Evolutionary conservation across 2,329 filamentous ascomycete genomes (phyloP), one percentile per base, ranked within the genome.

Genomic region (Xylaria polymorpha): DNA sequence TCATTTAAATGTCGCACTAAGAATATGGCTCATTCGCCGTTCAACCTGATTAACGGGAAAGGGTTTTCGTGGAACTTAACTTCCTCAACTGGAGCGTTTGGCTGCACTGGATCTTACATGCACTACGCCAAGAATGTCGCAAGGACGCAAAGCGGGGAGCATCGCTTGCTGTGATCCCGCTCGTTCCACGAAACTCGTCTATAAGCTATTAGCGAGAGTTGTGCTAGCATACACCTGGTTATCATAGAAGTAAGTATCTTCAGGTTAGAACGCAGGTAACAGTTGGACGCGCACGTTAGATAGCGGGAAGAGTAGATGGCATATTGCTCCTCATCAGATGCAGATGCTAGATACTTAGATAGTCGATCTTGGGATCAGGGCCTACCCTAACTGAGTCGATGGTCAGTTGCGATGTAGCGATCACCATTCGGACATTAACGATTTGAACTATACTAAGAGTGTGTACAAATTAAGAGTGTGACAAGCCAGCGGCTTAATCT

Each of bases 161-260:
- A 57, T 64, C 18, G 37, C 57, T 53, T 43, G 35, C 41, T 41
- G 58, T 68, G 55, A 66, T 61, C 53, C 48, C 56, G n/a, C 22
- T 41, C 29, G 44, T 63, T 59, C n/a, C 39, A 62, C 55, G 25
- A 41, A 25, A 25, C 55, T 39, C 29, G 22, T 39, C 51, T n/a
- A n/a, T 29, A 44, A 32, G 39, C 20, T 44, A 22, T 22, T 44
- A 22, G 25, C n/a, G 46, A 48, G 64, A 50, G 14, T n/a, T 56
- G 35, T 37, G 29, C 32, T 22, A 35, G 55, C 22, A 39, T 53
- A 35, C 22, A n/a, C 25, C 43, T 51, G 6, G 5, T 22, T 29
- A 51, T 25, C 1, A 18, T 2, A 22, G 12, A 9, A 29, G 18
- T 20, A 9, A 29, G 18, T 20, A 48, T 22, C 15, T 5, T 39